Evolutionary conservation across 129 eudicot genomes (phyloP).

Genomic region (Flaveria sonorensis): DNA sequence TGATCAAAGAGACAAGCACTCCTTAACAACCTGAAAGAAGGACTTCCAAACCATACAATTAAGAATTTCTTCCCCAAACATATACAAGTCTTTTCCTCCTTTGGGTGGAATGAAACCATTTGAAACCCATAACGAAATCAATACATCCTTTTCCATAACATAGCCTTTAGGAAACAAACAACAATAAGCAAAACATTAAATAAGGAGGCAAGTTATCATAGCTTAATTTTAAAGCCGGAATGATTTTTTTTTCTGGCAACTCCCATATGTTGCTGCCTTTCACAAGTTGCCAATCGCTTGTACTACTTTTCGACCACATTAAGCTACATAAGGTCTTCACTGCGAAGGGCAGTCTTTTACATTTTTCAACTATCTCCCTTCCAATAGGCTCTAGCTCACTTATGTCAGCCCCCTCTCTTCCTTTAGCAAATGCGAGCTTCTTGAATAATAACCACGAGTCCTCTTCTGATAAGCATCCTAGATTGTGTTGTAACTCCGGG

Average conservation of each 20-base stretch:
- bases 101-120: neutral
- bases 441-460: constrained; percentile 32
- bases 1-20: too few relatives aligned
- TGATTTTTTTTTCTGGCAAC: neutral
- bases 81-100: neutral
- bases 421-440: constrained; percentile 32
- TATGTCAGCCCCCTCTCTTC: neutral
- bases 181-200: constrained; percentile 31
- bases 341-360: constrained; percentile 12
- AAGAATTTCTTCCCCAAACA: too few relatives aligned
- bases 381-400: constrained; percentile 32
- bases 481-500: constrained; percentile 12
- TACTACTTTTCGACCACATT: constrained; percentile 9
- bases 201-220: constrained; percentile 2
- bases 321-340: constrained; percentile 11
- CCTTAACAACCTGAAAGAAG: too few relatives aligned
- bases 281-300: neutral
- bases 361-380: constrained; percentile 19
- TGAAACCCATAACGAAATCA: neutral
- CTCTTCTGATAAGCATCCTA: constrained; percentile 27
- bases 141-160: neutral
- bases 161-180: constrained; percentile 13
- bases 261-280: neutral
- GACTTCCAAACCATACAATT: too few relatives aligned
- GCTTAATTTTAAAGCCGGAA: neutral